Conservation (phyloP, 2,329 filamentous ascomycete species). For the Colletotrichum viniferum region DNA sequence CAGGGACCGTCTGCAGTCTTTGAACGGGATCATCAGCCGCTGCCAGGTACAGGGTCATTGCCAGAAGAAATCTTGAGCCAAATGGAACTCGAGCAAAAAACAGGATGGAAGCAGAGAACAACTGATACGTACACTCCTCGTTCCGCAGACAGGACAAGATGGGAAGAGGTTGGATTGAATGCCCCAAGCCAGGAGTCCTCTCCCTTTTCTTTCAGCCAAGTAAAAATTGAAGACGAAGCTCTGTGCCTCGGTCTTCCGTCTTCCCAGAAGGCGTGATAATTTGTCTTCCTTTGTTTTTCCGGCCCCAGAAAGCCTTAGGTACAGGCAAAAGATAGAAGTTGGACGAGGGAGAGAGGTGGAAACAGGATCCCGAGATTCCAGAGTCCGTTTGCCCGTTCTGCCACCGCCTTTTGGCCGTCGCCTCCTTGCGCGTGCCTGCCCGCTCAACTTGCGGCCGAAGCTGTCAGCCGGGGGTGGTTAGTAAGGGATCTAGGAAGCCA, state of each 20-base stretch:
- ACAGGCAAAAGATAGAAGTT: constrained; percentile 21
- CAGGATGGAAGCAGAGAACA: constrained; percentile 38
- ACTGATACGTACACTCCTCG: constrained; percentile 61
- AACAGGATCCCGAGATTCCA: constrained; percentile 19
- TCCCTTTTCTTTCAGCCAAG: constrained; percentile 17
- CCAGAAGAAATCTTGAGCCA: constrained; percentile 5
- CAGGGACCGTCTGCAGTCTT: constrained; percentile 42
- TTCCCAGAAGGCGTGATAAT: constrained; percentile 6
- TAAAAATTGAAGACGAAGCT: constrained; percentile 64
- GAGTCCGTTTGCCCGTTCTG: constrained; percentile 16
- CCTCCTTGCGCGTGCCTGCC: constrained; percentile 1
- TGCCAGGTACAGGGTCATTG: constrained; percentile 18
- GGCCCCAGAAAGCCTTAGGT: constrained; percentile 22
- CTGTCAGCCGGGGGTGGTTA: constrained; percentile 1
- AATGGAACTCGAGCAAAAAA: constrained; percentile 19
- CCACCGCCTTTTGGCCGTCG: constrained; percentile 6
- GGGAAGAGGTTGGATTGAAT: constrained; percentile 23
- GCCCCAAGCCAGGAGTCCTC: constrained; percentile 14
- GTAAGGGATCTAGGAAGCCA: background rate
- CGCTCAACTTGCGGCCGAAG: background rate
- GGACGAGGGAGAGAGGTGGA: constrained; percentile 15
- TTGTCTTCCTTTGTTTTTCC: constrained; percentile 4
- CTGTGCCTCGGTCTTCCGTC: constrained; percentile 56
- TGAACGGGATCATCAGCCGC: constrained; percentile 22
- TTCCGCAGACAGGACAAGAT: constrained; percentile 23